phyloP scores from a whole-genome alignment of 805 yeast species.

The Kuraishia capsulata region DNA sequence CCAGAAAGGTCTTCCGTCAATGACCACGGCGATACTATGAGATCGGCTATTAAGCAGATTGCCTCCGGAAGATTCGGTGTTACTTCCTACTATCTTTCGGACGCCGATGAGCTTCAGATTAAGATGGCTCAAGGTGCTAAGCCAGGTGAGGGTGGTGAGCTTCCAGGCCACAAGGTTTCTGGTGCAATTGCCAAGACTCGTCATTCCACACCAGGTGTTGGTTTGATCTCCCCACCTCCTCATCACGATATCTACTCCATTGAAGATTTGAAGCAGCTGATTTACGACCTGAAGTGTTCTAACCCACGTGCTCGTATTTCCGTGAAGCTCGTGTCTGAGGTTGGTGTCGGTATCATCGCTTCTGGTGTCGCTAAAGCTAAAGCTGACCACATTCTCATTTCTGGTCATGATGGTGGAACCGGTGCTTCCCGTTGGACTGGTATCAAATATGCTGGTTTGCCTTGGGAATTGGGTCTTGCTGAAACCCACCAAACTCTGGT shows the following conservation, averaged over 20 bases:
- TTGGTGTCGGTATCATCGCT: conserved; percentile 98
- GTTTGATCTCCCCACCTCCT: conserved; percentile 96
- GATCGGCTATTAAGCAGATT: conserved; percentile 97
- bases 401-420: conserved; percentile 99
- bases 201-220: conserved; percentile 95
- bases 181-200: conserved; percentile 86
- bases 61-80: conserved; percentile 99
- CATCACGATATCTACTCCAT: conserved; percentile 98
- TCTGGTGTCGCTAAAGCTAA: conserved; percentile 99
- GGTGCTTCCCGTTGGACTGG: conserved; percentile 99
- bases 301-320: conserved; percentile 97
- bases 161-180: conserved; percentile 90
- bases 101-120: conserved; percentile 95
- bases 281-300: conserved; percentile 92
- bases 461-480: conserved; percentile 98
- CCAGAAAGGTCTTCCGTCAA: conserved; percentile 76
- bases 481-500: conserved; percentile 97
- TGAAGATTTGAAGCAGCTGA: conserved; percentile 94
- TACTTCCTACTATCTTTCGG: conserved; percentile 86
- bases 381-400: conserved; percentile 90
- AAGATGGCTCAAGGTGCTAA: conserved; percentile 99
- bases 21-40: conserved; percentile 92
- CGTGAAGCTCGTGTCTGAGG: conserved; percentile 93
- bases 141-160: conserved; percentile 99
- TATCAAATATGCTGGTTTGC: conserved; percentile 93